phyloP scores from a whole-genome alignment of 2,329 filamentous ascomycete genomes.

The Cryphonectria nitschkei region DNA sequence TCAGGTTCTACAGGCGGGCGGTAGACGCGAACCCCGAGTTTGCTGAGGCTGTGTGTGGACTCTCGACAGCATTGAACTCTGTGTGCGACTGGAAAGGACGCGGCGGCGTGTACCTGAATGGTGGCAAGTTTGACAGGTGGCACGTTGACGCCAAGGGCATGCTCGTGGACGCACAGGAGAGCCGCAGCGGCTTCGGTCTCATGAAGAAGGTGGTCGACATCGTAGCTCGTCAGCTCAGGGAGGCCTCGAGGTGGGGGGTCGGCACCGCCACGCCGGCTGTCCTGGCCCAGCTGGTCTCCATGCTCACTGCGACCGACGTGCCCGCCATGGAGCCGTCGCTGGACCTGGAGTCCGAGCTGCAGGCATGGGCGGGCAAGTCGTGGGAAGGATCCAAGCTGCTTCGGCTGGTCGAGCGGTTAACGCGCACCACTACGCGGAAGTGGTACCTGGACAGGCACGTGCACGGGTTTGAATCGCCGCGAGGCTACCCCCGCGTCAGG shows the following conservation, averaged over 20 bases:
- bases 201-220: slow-evolving; percentile 90
- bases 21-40: slow-evolving; percentile 93
- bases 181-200: slow-evolving; percentile 72
- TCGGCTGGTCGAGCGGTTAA: slow-evolving; percentile 81
- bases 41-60: slow-evolving; percentile 92
- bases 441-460: slow-evolving; percentile 74
- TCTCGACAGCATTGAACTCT: slow-evolving; percentile 93
- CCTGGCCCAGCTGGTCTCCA: slow-evolving; percentile 54
- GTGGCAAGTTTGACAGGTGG: slow-evolving; percentile 82
- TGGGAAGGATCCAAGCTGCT: slow-evolving; percentile 91
- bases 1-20: slow-evolving; percentile 86
- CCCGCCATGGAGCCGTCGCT: slow-evolving; percentile 39
- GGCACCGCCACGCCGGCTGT: slow-evolving; percentile 65
- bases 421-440: slow-evolving; percentile 75
- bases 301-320: slow-evolving; percentile 48
- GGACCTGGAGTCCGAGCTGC: slow-evolving; percentile 47
- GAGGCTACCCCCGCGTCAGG: slow-evolving; percentile 72
- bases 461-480: background rate
- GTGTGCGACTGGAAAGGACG: slow-evolving; percentile 93
- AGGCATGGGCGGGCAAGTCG: slow-evolving; percentile 69
- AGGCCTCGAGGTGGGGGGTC: slow-evolving; percentile 84
- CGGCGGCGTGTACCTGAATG: slow-evolving; percentile 78
- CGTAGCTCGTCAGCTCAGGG: slow-evolving; percentile 82
- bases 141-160: slow-evolving; percentile 86
- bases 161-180: slow-evolving; percentile 72